Conservation (phyloP, 2,329 filamentous ascomycete species). For the Rosellinia necatrix region DNA sequence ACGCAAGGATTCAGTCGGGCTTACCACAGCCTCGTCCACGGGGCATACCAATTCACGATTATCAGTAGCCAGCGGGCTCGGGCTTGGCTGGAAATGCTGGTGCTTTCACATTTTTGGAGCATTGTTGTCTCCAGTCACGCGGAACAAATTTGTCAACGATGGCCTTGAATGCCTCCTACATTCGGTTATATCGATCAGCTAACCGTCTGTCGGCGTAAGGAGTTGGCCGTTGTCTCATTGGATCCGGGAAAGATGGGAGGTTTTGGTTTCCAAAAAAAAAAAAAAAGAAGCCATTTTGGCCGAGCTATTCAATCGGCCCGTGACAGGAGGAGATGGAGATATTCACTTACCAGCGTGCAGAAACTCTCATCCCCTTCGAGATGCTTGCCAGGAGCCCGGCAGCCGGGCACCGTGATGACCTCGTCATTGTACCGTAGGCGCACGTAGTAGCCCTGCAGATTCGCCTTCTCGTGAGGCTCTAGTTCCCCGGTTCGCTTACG, state of each 20-base stretch:
- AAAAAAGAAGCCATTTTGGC: too few relatives aligned
- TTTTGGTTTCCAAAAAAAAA: too few relatives aligned
- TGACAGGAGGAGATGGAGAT: not conserved
- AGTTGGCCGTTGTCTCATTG: too few relatives aligned
- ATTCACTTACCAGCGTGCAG: slow-evolving; percentile 75
- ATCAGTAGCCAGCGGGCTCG: slow-evolving; percentile 57
- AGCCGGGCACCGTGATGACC: slow-evolving; percentile 81
- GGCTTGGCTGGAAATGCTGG: slow-evolving; percentile 53
- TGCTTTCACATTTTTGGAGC: slow-evolving; percentile 49
- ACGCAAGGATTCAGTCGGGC: not conserved
- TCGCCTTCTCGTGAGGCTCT: slow-evolving; percentile 58
- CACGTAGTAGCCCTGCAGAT: slow-evolving; percentile 80
- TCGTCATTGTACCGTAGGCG: slow-evolving; percentile 89
- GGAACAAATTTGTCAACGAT: slow-evolving; percentile 93
- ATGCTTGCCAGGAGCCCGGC: slow-evolving; percentile 76
- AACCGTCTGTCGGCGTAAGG: too few relatives aligned
- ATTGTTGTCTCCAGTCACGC: slow-evolving; percentile 69
- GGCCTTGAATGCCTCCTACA: slow-evolving; percentile 82
- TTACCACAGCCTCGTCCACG: not conserved
- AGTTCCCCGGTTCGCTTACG: slow-evolving; percentile 64
- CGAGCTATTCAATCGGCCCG: too few relatives aligned
- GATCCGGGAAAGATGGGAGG: too few relatives aligned
- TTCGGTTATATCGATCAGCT: not conserved
- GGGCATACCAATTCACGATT: not conserved
- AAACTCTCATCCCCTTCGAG: slow-evolving; percentile 84